A percentile compares a stretch with the other conserved stretches of the same genome.
These are phyloP conservation scores for Cutaneotrichosporon cutaneum DNA, from an alignment of 1,284 basidiomycete species.

Conservation along the genomic window DNA sequence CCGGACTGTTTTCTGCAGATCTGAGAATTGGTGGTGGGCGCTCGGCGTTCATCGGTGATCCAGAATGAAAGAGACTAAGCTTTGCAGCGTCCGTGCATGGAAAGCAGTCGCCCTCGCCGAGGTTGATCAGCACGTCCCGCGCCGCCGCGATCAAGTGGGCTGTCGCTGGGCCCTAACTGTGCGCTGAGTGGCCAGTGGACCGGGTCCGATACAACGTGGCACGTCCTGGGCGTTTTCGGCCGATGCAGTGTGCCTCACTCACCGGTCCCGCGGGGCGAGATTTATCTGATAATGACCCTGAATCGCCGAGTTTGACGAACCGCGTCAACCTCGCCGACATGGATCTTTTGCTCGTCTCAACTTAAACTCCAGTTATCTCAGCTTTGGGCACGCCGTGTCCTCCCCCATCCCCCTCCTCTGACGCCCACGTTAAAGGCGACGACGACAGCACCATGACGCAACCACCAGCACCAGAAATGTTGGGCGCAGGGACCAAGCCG, in stretches of 20 bases:
- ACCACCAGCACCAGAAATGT: background rate
- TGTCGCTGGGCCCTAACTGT: background rate
- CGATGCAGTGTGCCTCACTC: background rate
- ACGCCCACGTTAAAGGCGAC: background rate
- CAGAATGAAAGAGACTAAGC: background rate
- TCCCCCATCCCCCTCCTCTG: background rate
- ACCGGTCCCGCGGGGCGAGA: no score
- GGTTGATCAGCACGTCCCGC: background rate
- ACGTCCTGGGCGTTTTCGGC: background rate
- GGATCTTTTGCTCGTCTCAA: background rate
- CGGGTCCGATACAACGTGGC: background rate
- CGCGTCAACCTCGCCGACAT: background rate
- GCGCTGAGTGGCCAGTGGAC: background rate
- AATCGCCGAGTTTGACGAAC: background rate
- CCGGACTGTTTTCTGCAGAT: background rate
- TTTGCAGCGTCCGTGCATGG: background rate
- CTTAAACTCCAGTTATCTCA: background rate
- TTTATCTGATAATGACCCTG: constrained; percentile 1
- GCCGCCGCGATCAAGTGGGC: no score
- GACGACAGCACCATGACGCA: background rate
- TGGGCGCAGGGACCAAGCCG: background rate
- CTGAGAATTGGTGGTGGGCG: background rate
- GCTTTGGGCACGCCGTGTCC: background rate
- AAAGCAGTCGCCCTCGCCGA: background rate
- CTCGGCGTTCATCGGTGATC: background rate